A percentile compares a stretch with the other conserved stretches of the same genome.
Conservation (phyloP, 2,329 filamentous ascomycete species). For the Curvularia sp. region DNA sequence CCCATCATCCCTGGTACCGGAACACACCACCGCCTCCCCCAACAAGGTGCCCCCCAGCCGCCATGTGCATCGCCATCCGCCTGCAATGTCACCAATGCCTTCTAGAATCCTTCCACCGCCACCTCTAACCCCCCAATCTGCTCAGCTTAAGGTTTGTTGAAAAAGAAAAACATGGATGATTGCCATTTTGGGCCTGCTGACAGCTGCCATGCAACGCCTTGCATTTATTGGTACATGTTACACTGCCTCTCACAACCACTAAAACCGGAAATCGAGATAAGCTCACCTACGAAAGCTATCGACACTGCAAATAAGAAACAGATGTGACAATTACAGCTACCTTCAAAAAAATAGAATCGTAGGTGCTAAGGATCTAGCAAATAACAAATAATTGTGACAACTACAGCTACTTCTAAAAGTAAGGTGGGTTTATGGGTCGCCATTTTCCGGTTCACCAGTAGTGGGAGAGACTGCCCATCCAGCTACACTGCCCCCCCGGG, state of each 20-base stretch:
- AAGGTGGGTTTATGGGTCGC: no score
- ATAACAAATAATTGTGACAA: no score
- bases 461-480: no score
- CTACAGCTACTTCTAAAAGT: no score
- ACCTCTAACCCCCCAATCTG: not conserved
- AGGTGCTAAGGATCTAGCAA: no score
- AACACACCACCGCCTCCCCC: slow-evolving; percentile 14
- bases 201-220: slow-evolving; percentile 1
- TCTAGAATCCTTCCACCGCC: slow-evolving; percentile 25
- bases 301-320: no score
- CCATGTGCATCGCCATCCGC: slow-evolving; percentile 6
- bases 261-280: no score
- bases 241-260: not conserved
- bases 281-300: no score
- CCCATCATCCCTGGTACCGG: slow-evolving; percentile 11
- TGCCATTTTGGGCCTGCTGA: not conserved
- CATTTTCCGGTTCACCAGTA: no score
- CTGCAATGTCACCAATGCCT: slow-evolving; percentile 23
- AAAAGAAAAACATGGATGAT: not conserved
- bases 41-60: not conserved
- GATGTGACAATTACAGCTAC: no score
- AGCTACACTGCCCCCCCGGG: not conserved
- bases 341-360: no score
- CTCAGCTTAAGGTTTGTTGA: slow-evolving; percentile 9
- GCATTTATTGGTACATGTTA: not conserved